Evolutionary conservation across 495 filamentous ascomycete species (phyloP).

Genomic region (Poronia punctata): DNA sequence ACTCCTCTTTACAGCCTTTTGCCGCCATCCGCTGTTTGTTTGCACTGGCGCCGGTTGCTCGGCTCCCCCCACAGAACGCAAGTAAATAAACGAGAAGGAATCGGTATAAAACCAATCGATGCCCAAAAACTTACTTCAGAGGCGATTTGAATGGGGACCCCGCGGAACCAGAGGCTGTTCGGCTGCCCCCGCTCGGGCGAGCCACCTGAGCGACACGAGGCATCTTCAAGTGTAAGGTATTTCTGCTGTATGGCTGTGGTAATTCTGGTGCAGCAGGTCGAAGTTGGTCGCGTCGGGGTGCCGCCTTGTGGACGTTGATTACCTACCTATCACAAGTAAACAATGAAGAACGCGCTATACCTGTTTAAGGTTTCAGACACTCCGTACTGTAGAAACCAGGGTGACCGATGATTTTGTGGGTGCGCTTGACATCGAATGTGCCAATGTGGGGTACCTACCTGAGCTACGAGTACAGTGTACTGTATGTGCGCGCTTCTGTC

Average conservation of each 20-base stretch:
- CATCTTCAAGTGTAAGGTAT: slow-evolving; percentile 42
- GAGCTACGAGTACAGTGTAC: too few species aligned
- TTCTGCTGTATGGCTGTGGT: slow-evolving; percentile 11
- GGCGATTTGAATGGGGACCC: slow-evolving; percentile 59
- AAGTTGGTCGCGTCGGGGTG: slow-evolving; percentile 14
- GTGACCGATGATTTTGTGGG: too few species aligned
- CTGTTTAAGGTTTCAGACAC: too few species aligned
- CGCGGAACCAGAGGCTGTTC: slow-evolving; percentile 46
- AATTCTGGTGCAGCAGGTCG: slow-evolving; percentile 20
- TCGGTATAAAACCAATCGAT: too few species aligned
- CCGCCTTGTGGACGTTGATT: background rate
- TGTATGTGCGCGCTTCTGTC: too few species aligned
- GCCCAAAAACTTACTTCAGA: slow-evolving; percentile 62
- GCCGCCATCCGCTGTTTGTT: background rate
- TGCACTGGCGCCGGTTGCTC: too few species aligned
- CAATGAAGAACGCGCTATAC: slow-evolving; percentile 17
- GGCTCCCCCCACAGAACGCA: slow-evolving; percentile 6
- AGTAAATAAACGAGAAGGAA: slow-evolving; percentile 5
- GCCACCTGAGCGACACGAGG: slow-evolving; percentile 62
- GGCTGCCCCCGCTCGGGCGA: slow-evolving; percentile 39
- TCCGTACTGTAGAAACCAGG: too few species aligned
- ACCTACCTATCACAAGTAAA: slow-evolving; percentile 21
- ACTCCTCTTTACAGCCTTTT: too few species aligned
- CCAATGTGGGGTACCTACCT: too few species aligned
- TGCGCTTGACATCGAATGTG: too few species aligned